Evolutionary conservation across 495 filamentous ascomycete species (phyloP), one percentile per base, ranked within the genome.

Genomic region (Penicillium bovifimosum): DNA sequence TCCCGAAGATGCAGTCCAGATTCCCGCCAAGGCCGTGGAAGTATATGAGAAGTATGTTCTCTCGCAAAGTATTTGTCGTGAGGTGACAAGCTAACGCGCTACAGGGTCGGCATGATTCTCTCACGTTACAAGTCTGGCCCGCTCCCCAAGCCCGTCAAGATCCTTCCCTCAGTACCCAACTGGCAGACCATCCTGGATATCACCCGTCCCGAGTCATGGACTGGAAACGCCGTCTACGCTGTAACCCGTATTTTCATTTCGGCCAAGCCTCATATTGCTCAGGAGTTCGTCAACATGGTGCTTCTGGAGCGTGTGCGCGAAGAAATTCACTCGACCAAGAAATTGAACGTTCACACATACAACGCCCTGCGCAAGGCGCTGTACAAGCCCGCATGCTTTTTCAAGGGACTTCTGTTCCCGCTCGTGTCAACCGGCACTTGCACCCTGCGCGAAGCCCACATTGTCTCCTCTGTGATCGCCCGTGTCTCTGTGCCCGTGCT

Each of bases 61-160:
- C 16, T 45, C 34, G 5, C 44, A 10, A 44, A 3, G 9, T 14
- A 17, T 14, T 26, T 9, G 2, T 16, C 39, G 4, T 16, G n/a
- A 16, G 9, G 3, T 28, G 34, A 36, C 14, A 14, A 38, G 44
- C 59, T 70, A 60, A 69, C 40, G 3, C 50, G 20, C n/a, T 28
- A 20, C 55, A 91, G 86, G 70, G 86, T 96, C 56, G 92, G 90
- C 44, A 77, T 90, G 59, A 83, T 97, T 43, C 80, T 97, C 35
- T 91, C 90, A 8, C 81, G 92, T 44, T 96, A 96, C 71, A 96
- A 95, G 65, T 93, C 90, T 9, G 93, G 93, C 17, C 90, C 90
- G 56, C 80, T 97, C 20, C 95, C 93, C 10, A 97, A 97, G 69
- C 92, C 91, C 1, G 95, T 99, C 80, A 97, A 97, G 70, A 88